A percentile compares a stretch with the other conserved stretches of the same genome.
These are phyloP conservation scores for Pleurotus djamor DNA, from an alignment of 768 basidiomycete genomes.

Conservation along the genomic window DNA sequence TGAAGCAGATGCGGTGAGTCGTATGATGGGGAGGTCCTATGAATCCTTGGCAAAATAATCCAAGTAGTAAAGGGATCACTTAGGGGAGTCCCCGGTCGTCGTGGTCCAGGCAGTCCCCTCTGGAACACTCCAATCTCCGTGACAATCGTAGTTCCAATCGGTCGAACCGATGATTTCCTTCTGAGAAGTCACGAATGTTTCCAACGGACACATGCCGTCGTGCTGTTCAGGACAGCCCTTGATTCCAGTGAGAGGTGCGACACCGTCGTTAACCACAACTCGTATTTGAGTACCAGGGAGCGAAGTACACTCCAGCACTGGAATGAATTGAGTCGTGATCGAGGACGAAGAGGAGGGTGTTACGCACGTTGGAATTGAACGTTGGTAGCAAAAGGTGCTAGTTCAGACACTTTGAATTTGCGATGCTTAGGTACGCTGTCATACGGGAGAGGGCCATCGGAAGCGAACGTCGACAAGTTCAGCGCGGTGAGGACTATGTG, in stretches of 20 bases:
- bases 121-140: conserved; percentile 74
- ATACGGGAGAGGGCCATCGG: conserved; percentile 69
- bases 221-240: conserved; percentile 68
- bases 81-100: conserved; percentile 64
- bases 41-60: neutral
- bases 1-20: neutral
- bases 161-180: conserved; percentile 60
- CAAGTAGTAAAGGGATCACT: neutral
- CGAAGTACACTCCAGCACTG: conserved; percentile 65
- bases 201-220: conserved; percentile 77
- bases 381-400: conserved; percentile 88
- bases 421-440: conserved; percentile 66
- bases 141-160: conserved; percentile 77
- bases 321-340: conserved; percentile 10
- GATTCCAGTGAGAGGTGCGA: conserved; percentile 77
- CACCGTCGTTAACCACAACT: conserved; percentile 86
- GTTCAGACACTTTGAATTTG: conserved; percentile 71
- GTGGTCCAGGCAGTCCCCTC: conserved; percentile 70
- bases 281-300: conserved; percentile 61
- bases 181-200: conserved; percentile 69
- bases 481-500: conserved; percentile 76
- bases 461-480: conserved; percentile 75
- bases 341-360: neutral
- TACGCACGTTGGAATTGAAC: conserved; percentile 81
- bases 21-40: too few relatives aligned